A percentile compares a stretch with the other conserved stretches of the same genome.
Conservation (phyloP, 1,284 basidiomycete species). For the Fomitopsis palustris region DNA sequence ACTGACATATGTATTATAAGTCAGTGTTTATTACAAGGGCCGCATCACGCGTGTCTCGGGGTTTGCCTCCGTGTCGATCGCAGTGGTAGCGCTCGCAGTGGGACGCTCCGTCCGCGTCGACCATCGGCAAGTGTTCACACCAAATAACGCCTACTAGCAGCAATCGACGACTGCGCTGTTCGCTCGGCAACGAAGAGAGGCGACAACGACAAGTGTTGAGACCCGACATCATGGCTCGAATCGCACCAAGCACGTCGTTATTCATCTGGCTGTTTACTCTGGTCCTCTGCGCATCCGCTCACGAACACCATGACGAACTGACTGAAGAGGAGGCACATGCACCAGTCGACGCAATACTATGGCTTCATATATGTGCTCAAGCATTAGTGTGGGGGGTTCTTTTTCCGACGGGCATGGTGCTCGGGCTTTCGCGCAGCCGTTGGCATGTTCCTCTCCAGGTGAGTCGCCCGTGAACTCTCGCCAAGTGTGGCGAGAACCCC, state of each 20-base stretch:
- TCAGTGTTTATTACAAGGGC: too few relatives aligned
- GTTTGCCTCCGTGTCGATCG: too few relatives aligned
- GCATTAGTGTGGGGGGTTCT: conserved; percentile 76
- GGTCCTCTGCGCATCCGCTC: conserved; percentile 35
- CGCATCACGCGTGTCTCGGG: too few relatives aligned
- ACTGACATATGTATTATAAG: too few relatives aligned
- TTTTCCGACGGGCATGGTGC: conserved; percentile 86
- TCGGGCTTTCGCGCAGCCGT: conserved; percentile 74
- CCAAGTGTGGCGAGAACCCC: background rate
- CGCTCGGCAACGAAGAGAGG: background rate
- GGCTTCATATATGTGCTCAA: conserved; percentile 79
- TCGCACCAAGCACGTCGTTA: background rate
- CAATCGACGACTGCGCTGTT: background rate
- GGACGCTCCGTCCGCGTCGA: background rate
- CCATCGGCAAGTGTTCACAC: background rate
- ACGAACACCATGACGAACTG: conserved; percentile 58
- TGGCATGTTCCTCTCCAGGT: conserved; percentile 89
- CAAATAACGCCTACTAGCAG: too few relatives aligned
- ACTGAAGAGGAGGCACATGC: conserved; percentile 61
- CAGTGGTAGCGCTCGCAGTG: too few relatives aligned
- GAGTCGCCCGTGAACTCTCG: background rate
- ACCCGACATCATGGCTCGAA: background rate
- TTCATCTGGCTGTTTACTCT: conserved; percentile 10
- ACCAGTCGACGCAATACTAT: conserved; percentile 76
- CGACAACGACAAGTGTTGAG: background rate